Evolutionary conservation across 169 alveolate genomes (phyloP), one percentile per base, ranked within the genome.

Genomic region (Ichthyophthirius multifiliis): DNA sequence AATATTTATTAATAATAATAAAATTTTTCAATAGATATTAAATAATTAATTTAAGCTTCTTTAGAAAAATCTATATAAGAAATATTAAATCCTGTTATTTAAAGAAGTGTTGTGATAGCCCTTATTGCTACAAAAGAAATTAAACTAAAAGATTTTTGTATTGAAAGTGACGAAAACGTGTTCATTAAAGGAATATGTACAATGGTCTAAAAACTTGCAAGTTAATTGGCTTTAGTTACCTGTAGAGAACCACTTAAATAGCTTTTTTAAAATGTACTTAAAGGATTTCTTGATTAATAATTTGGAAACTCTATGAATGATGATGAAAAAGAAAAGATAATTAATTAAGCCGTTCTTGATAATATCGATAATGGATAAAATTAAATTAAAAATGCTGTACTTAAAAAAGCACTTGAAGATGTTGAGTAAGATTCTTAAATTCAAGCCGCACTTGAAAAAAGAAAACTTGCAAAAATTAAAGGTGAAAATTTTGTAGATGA

Each of bases 181-280:
- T 90, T 97, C 37, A 88, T 95, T 31, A 90, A 93, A 31, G 99
- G 99, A 1, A 94, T 99, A 35, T 96, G 95, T 48, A 83, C 92
- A 74, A 96, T 97, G 95, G 97, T 97, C 63, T 90, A 98, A 37
- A 90, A 93, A 27, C 82, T 98, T 37, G 98, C 99, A 7, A 98
- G 99, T 10, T 90, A 98, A 18, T 92, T 99, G 75, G 99, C 99
- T 6, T 91, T 93, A 45, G 99, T 98, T 44, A 97, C 99, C n/a
- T 96, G 99, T 67, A 97, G 97, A 88, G 99, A 98, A 73, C 99
- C 99, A 12, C 91, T 98, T 47, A 91, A 96, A 75, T 92, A 93
- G 43, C 93, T 97, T n/a, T 89, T 96, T 16, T 90, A 97, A 64
- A 97, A 94, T 74, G 95, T 95, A 74, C 92, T 99, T 47, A 83